These are phyloP conservation scores for Mycena vitilis DNA, from an alignment of 768 basidiomycete genomes.

Conservation along the genomic window DNA sequence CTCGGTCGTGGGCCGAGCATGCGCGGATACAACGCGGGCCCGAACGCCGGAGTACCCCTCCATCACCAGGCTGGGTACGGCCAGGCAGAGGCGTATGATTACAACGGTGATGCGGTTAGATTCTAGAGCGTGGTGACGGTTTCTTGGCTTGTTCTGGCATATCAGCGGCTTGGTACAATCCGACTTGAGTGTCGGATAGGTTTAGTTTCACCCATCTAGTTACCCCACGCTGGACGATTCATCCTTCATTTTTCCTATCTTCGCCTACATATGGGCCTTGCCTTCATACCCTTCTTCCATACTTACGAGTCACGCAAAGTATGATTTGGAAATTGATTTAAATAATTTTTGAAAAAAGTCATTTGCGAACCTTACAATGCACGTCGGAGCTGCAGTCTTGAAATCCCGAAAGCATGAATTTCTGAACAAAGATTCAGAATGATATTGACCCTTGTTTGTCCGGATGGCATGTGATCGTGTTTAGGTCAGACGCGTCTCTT, in stretches of 20 bases:
- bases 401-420: too few relatives aligned
- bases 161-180: constrained; percentile 9
- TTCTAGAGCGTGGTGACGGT: constrained; percentile 27
- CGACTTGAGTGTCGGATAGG: background rate
- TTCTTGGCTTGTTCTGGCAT: constrained; percentile 14
- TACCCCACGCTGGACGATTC: constrained; percentile 35
- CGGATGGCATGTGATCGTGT: constrained; percentile 21
- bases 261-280: constrained; percentile 10
- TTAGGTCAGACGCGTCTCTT: background rate
- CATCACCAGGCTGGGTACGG: constrained; percentile 68
- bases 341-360: constrained; percentile 1
- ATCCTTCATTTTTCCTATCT: constrained; percentile 7
- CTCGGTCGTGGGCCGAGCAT: constrained; percentile 61
- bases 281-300: constrained; percentile 25
- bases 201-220: constrained; percentile 26
- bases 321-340: constrained; percentile 16
- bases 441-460: background rate
- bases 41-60: constrained; percentile 66
- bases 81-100: constrained; percentile 50
- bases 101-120: constrained; percentile 41
- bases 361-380: too few relatives aligned
- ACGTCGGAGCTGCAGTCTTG: too few relatives aligned
- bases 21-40: constrained; percentile 13
- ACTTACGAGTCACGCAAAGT: constrained; percentile 24
- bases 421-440: too few relatives aligned